These are phyloP conservation scores for Globisporangium heterothallicum DNA, from an alignment of 352 stramenopile species.

Conservation along the genomic window DNA sequence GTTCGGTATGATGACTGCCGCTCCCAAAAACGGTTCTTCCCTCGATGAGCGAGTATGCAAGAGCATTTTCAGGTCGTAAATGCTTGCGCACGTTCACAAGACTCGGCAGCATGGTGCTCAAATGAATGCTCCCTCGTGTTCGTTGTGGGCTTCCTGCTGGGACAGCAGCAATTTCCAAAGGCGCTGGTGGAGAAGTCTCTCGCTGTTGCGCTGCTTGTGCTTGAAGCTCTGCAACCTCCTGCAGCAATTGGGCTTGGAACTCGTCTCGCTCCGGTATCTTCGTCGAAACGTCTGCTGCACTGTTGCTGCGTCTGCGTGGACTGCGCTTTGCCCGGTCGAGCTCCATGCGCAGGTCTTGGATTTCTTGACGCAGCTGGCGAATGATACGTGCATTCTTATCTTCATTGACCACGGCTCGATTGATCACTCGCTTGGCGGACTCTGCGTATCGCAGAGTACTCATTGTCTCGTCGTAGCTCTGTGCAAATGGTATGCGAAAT, in stretches of 20 bases:
- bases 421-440: slow-evolving; percentile 81
- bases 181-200: background rate
- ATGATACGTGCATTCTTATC: slow-evolving; percentile 79
- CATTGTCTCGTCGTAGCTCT: slow-evolving; percentile 86
- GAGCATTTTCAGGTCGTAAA: slow-evolving; percentile 19
- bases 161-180: no score
- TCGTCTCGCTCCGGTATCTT: slow-evolving; percentile 42
- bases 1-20: slow-evolving; percentile 18
- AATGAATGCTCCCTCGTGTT: slow-evolving; percentile 4
- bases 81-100: slow-evolving; percentile 39
- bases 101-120: slow-evolving; percentile 35
- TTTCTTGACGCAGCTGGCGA: slow-evolving; percentile 68
- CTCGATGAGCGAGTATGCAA: slow-evolving; percentile 41
- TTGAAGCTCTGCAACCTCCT: slow-evolving; percentile 45
- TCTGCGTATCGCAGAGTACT: slow-evolving; percentile 81
- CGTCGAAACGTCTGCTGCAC: slow-evolving; percentile 17
- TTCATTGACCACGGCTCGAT: slow-evolving; percentile 76
- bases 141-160: background rate
- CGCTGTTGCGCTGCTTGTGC: background rate
- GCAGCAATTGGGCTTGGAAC: slow-evolving; percentile 40
- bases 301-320: slow-evolving; percentile 21
- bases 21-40: slow-evolving; percentile 42
- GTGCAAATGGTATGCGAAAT: background rate
- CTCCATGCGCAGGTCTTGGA: slow-evolving; percentile 44
- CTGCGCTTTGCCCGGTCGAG: slow-evolving; percentile 28